Evolutionary conservation across 495 filamentous ascomycete species (phyloP), one percentile per base, ranked within the genome.

Genomic region (Talaromyces borbonicus): DNA sequence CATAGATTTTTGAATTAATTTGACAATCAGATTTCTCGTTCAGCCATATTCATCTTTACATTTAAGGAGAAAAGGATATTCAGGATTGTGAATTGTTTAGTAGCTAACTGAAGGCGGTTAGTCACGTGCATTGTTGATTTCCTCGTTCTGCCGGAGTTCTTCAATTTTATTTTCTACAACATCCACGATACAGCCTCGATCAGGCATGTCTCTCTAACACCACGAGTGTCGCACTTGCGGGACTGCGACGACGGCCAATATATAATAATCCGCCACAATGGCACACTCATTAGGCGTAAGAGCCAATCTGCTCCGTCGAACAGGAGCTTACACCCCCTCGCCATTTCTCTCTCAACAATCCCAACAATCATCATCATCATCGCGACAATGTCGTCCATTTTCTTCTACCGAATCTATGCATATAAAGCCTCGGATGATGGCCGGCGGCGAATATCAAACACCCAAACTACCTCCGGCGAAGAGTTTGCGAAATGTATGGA

Each of bases 401-500:
- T 67, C 66, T 8, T 56, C 61, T 23, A 43, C 61, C 3, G 37
- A 58, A 29, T 57, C 62, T 38, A 57, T 53, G 49, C 49, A 50
- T 51, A 57, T 51, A 29, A 54, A 47, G 46, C 53, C 52, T 49
- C 56, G 54, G 4, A 41, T 41, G 38, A 41, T 41, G 38, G 24
- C 38, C 40, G 50, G n/a, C 56, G 29, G 40, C 54, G 27, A 53
- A 43, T 23, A 20, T 58, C n/a, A 37, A n/a, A n/a, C 59, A 8
- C 33, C 53, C 22, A 56, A 47, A 43, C 49, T 56, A 24, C 56
- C 55, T n/a, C 48, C 65, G 16, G 61, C 71, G 40, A 63, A 54
- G n/a, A 74, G 70, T 52, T 52, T 72, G 53, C 65, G 54, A 41
- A 54, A 67, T 4, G 47, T 56, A 29, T 41, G 52, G 8, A 63